These are phyloP conservation scores for Lasiosphaeria ovina DNA, from an alignment of 495 filamentous ascomycete species.

Conservation along the genomic window DNA sequence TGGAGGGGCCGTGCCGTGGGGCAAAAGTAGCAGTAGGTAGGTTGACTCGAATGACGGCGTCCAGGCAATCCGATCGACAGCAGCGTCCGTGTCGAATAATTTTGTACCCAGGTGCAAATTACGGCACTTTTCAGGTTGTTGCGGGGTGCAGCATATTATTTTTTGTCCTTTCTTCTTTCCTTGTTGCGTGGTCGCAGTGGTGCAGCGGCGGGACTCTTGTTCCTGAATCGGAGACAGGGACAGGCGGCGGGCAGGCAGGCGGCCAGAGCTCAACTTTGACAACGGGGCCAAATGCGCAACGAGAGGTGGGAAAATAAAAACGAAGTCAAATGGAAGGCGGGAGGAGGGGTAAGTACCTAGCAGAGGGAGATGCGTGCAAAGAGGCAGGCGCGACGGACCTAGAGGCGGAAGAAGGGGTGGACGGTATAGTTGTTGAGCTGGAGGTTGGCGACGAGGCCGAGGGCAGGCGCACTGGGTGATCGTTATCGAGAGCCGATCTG, in stretches of 20 bases:
- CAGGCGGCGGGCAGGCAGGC: not conserved
- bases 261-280: not conserved
- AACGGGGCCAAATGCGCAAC: slow-evolving; percentile 10
- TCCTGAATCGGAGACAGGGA: slow-evolving; percentile 11
- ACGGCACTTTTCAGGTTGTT: not conserved
- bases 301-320: slow-evolving; percentile 5
- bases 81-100: not conserved
- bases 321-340: not conserved
- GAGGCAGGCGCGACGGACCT: slow-evolving; percentile 16
- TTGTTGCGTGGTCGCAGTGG: not conserved
- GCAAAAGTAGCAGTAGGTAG: not conserved
- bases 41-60: slow-evolving; percentile 5
- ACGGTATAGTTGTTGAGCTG: slow-evolving; percentile 13
- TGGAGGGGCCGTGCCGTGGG: not conserved
- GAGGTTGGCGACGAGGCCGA: slow-evolving; percentile 24
- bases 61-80: not conserved
- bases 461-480: slow-evolving; percentile 43
- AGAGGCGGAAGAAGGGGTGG: slow-evolving; percentile 17
- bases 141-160: not conserved
- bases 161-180: slow-evolving; percentile 2
- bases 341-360: slow-evolving; percentile 27
- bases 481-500: slow-evolving; percentile 53
- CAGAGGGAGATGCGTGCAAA: slow-evolving; percentile 14
- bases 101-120: not conserved
- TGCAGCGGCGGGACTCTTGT: slow-evolving; percentile 8